Conservation (phyloP, 2,329 filamentous ascomycete species). For the Pseudocercospora pini-densiflorae region DNA sequence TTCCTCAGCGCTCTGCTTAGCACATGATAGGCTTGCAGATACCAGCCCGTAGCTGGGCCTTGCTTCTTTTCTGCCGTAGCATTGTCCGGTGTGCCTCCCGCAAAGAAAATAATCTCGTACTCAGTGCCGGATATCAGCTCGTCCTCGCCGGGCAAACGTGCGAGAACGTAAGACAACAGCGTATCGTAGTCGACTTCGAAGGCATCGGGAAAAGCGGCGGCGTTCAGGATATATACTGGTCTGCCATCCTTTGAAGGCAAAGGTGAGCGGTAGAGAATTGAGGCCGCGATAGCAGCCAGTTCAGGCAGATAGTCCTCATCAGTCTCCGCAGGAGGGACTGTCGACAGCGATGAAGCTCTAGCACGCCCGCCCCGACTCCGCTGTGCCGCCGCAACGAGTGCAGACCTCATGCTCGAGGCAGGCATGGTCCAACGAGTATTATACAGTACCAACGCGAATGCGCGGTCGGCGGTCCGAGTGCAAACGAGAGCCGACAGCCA, state of each 20-base stretch:
- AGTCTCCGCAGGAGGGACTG: constrained; percentile 51
- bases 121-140: constrained; percentile 58
- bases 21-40: constrained; percentile 61
- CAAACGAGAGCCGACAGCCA: not conserved
- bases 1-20: constrained; percentile 60
- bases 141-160: constrained; percentile 59
- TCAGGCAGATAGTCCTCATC: constrained; percentile 53
- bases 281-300: constrained; percentile 56
- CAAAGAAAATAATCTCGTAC: constrained; percentile 63
- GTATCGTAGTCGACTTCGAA: constrained; percentile 59
- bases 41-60: constrained; percentile 60
- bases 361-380: constrained; percentile 26
- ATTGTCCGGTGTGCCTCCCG: constrained; percentile 55
- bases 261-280: constrained; percentile 60
- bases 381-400: constrained; percentile 36
- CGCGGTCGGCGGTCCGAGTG: not conserved
- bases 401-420: constrained; percentile 35
- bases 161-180: constrained; percentile 60
- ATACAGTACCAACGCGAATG: not conserved
- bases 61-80: constrained; percentile 51
- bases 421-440: constrained; percentile 8
- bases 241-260: constrained; percentile 54
- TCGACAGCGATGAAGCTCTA: constrained; percentile 50
- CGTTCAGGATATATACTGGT: constrained; percentile 60
- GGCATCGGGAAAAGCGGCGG: constrained; percentile 60